Evolutionary conservation across 495 filamentous ascomycete genomes (phyloP).

Genomic region (Lasiosphaeria miniovina): DNA sequence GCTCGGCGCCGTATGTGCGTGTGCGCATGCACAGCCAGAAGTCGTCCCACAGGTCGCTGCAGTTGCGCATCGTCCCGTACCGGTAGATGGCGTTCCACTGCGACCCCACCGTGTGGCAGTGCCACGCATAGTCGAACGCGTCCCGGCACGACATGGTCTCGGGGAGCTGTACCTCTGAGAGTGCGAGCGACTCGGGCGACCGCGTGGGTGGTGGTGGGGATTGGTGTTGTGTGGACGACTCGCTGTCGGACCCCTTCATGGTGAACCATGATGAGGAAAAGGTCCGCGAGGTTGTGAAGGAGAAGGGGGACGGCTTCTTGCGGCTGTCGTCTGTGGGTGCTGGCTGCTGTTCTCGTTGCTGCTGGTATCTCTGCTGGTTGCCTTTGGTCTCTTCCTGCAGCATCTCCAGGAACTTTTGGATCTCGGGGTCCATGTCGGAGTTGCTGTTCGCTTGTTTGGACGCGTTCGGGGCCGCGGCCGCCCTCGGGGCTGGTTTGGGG

Average conservation of each 20-base stretch:
- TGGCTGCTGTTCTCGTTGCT: background rate
- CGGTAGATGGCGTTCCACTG: conserved; percentile 83
- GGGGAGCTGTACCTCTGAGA: conserved; percentile 64
- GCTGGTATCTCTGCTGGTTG: conserved; percentile 2
- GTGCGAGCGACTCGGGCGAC: conserved; percentile 26
- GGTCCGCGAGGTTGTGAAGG: conserved; percentile 1
- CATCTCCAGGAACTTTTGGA: conserved; percentile 41
- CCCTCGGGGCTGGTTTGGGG: conserved; percentile 10
- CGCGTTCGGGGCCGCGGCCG: conserved; percentile 10
- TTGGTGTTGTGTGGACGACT: conserved; percentile 18
- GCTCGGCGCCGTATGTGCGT: conserved; percentile 47
- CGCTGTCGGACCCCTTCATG: conserved; percentile 7
- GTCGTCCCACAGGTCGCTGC: conserved; percentile 77
- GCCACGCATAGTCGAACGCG: conserved; percentile 90
- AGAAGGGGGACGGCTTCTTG: background rate
- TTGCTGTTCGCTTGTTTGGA: conserved; percentile 12
- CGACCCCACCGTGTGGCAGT: conserved; percentile 89
- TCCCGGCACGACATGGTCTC: conserved; percentile 81
- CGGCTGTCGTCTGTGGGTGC: conserved; percentile 5
- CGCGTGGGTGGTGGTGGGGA: conserved; percentile 15
- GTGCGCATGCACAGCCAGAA: conserved; percentile 96
- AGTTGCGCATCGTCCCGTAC: conserved; percentile 68
- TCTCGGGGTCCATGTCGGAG: conserved; percentile 35
- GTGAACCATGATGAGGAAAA: conserved; percentile 22
- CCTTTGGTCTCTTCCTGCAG: conserved; percentile 30